These are phyloP conservation scores for Nymphaea thermarum DNA, from an alignment of 164 flowering plant genomes.

Conservation along the genomic window DNA sequence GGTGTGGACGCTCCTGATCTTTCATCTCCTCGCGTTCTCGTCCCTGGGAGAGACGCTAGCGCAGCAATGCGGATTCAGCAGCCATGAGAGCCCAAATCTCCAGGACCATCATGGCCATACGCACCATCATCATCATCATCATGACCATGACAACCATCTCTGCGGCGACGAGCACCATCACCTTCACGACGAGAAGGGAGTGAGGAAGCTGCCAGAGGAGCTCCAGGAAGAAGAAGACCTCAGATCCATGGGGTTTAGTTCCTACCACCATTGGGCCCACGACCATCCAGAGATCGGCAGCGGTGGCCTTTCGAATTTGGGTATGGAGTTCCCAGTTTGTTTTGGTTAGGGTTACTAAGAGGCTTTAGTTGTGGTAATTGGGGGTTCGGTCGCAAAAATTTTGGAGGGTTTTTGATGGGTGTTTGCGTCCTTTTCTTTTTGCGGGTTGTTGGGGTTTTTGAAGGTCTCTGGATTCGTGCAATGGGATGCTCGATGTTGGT, in stretches of 20 bases:
- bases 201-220: constrained; percentile 59
- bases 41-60: neutral
- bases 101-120: constrained; percentile 21
- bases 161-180: constrained; percentile 14
- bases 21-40: neutral
- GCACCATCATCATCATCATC: constrained; percentile 13
- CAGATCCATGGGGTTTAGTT: constrained; percentile 36
- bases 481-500: constrained; percentile 97
- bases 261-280: constrained; percentile 14
- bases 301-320: neutral
- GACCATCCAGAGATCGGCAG: constrained; percentile 11
- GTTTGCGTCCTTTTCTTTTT: too few relatives aligned
- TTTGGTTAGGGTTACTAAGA: neutral
- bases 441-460: too few relatives aligned
- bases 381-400: too few relatives aligned
- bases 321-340: neutral
- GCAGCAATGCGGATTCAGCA: neutral
- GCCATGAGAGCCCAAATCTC: constrained; percentile 10
- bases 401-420: too few relatives aligned
- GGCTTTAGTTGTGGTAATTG: too few relatives aligned
- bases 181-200: constrained; percentile 2
- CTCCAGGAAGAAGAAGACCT: constrained; percentile 90
- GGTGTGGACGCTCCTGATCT: neutral
- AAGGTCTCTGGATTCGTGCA: constrained; percentile 83
- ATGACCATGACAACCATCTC: constrained; percentile 11